Conservation (phyloP, 768 basidiomycete species). For the Hirschioporus abietinus region DNA sequence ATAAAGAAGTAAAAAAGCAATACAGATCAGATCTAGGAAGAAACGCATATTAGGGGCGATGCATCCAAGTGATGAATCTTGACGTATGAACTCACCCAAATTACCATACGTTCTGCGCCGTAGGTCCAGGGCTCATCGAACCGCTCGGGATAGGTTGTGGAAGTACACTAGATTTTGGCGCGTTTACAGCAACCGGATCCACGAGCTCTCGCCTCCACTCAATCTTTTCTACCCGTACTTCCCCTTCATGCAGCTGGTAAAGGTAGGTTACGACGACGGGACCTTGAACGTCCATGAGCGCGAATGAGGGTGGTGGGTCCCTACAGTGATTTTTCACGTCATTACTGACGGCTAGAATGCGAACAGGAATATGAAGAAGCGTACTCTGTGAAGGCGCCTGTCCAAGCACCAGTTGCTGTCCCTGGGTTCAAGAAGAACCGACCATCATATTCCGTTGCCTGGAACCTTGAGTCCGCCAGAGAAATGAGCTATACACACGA, state of each 20-base stretch:
- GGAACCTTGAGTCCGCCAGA: slow-evolving; percentile 55
- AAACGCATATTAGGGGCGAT: no score
- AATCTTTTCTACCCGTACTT: slow-evolving; percentile 90
- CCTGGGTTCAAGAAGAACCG: slow-evolving; percentile 97
- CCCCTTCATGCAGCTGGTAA: slow-evolving; percentile 90
- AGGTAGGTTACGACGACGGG: slow-evolving; percentile 96
- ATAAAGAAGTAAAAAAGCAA: no score
- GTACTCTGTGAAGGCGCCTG: slow-evolving; percentile 65
- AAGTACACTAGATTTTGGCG: neutral
- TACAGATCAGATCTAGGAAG: no score
- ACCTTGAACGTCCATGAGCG: slow-evolving; percentile 96
- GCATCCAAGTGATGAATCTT: neutral
- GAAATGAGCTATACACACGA: neutral
- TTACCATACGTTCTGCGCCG: slow-evolving; percentile 1
- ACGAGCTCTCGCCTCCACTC: slow-evolving; percentile 67
- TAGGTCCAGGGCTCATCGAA: slow-evolving; percentile 1
- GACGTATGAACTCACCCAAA: neutral
- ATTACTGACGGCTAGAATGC: neutral
- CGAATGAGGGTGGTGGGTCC: slow-evolving; percentile 89
- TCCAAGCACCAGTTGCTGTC: slow-evolving; percentile 93
- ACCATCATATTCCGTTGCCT: slow-evolving; percentile 86
- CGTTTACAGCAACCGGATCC: slow-evolving; percentile 14
- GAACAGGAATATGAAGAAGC: slow-evolving; percentile 16
- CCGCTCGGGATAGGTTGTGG: neutral
- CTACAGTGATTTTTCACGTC: slow-evolving; percentile 31